Evolutionary conservation across 2,329 filamentous ascomycete genomes (phyloP), one percentile per base, ranked within the genome.

Genomic region (Huntiella bhutanensis): DNA sequence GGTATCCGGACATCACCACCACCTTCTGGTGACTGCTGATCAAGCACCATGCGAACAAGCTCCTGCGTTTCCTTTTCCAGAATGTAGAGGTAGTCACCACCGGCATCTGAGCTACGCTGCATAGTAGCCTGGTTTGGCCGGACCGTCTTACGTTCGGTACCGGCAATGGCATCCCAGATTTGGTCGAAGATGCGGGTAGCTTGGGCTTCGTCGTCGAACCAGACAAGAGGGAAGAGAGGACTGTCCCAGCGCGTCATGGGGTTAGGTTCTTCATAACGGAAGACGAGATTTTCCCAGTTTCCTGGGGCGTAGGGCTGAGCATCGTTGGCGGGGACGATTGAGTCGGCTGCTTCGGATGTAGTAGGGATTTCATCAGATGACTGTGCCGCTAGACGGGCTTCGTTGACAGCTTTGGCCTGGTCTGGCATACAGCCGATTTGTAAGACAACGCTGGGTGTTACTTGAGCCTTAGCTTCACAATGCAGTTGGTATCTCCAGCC

Each of bases 401-500:
- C 69, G 56, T 88, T 88, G 52, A 80, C 67, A 16, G 57, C 58
- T 51, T 60, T 61, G 2, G 74, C 71, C 51, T 59, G 59, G n/a
- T 75, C 71, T 3, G 64, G 60, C 7, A 64, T 56, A 51, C 71
- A 74, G 0, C 75, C 75, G 39, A 80, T 65, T 59, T 78, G 75
- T 52, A 91, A 65, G 48, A 91, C 75, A 55, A 80, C 86, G 60
- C 73, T 81, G 3, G 80, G 74, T 3, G 83, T 91, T 52, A 77
- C 66, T 46, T 82, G 64, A 41, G 83, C 83, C 62, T 91, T 91
- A 34, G 83, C 76, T 62, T 91, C 83, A 64, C 83, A 88, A 60
- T 80, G 80, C 16, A 92, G 66, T 65, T 92, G 83, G 59, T 92
- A 92, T 42, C 84, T 71, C 73, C 82, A 91, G 34, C 83, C 84